Percentiles rank a stretch among this genome's conserved stretches.
These are phyloP conservation scores for Striga hermonthica DNA, from an alignment of 305 asterid species.

Conservation along the genomic window DNA sequence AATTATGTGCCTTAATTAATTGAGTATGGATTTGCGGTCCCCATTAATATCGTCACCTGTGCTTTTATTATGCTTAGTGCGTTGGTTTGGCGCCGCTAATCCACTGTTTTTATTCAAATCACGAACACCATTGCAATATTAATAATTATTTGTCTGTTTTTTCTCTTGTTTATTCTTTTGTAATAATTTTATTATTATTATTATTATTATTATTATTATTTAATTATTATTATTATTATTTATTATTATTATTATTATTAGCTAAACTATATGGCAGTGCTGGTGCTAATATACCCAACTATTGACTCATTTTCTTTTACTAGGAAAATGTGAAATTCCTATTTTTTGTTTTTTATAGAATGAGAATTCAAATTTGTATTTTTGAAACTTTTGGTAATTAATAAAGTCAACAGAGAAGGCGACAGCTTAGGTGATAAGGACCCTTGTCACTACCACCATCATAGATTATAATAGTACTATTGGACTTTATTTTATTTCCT, in stretches of 20 bases:
- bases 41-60: neutral
- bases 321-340: too few species aligned
- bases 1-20: constrained; percentile 3
- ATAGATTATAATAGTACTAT: neutral
- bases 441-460: constrained; percentile 26
- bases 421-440: constrained; percentile 27
- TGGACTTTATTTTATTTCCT: neutral
- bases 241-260: neutral
- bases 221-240: neutral
- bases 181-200: neutral
- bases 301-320: too few species aligned
- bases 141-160: neutral
- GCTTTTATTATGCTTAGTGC: neutral
- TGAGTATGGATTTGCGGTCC: neutral
- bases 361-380: neutral
- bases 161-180: neutral
- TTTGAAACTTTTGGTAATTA: neutral
- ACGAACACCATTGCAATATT: neutral
- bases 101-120: neutral
- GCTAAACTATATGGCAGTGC: neutral
- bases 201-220: neutral
- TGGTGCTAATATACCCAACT: neutral
- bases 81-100: constrained; percentile 3
- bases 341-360: neutral
- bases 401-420: constrained; percentile 28